phyloP scores from a whole-genome alignment of 371 early-diverging fungal genomes.

The Thermomucor indicae-seudaticae region DNA sequence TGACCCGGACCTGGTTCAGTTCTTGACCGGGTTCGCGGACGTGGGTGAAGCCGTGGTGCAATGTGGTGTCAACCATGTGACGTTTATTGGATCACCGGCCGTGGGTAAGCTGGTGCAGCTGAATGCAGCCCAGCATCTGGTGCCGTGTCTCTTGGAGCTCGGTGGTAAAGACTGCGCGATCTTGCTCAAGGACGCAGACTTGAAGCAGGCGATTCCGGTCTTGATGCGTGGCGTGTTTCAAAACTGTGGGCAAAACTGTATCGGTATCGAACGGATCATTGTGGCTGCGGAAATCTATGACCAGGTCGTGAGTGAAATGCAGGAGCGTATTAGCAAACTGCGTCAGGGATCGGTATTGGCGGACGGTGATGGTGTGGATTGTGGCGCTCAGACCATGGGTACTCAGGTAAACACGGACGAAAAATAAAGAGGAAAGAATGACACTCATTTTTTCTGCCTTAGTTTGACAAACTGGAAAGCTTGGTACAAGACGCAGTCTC shows the following conservation, averaged over 20 bases:
- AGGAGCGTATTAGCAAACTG: slow-evolving; percentile 49
- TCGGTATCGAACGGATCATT: slow-evolving; percentile 76
- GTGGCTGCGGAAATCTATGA: slow-evolving; percentile 69
- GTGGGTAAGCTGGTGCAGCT: slow-evolving; percentile 78
- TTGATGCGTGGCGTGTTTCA: slow-evolving; percentile 81
- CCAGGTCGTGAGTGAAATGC: slow-evolving; percentile 58
- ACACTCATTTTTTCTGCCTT: background rate
- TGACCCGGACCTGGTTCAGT: slow-evolving; percentile 73
- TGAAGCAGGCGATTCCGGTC: slow-evolving; percentile 62
- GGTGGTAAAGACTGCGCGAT: slow-evolving; percentile 90
- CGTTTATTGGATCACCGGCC: slow-evolving; percentile 81
- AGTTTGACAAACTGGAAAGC: slow-evolving; percentile 38
- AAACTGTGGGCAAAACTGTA: slow-evolving; percentile 86
- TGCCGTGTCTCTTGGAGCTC: slow-evolving; percentile 84
- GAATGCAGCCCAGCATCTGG: slow-evolving; percentile 69
- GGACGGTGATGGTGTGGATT: slow-evolving; percentile 67
- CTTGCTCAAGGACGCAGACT: slow-evolving; percentile 70
- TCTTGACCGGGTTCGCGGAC: slow-evolving; percentile 78
- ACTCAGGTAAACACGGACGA: slow-evolving; percentile 33
- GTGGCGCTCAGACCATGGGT: slow-evolving; percentile 75
- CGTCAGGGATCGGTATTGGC: slow-evolving; percentile 70
- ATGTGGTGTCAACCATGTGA: slow-evolving; percentile 68
- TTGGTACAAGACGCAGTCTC: slow-evolving; percentile 66
- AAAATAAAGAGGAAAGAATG: background rate
- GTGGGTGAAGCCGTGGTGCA: slow-evolving; percentile 70